Evolutionary conservation across 352 stramenopile species (phyloP), one percentile per base, ranked within the genome.

Genomic region (Globisporangium nagaii): DNA sequence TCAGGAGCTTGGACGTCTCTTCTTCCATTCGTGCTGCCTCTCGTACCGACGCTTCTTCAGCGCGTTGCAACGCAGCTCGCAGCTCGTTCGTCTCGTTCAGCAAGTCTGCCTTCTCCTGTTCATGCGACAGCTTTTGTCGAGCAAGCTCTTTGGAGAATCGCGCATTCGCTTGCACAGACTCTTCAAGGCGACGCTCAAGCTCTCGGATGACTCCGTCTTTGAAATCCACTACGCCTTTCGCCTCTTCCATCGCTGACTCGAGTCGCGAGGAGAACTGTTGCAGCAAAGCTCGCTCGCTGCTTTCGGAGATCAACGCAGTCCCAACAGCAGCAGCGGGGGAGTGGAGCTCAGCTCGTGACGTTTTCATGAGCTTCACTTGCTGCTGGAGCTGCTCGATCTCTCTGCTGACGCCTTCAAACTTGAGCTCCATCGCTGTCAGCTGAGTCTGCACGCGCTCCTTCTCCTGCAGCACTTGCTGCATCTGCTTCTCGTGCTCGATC

Each of bases 141-240:
- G 15, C n/a, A 13, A 59, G 31, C 15, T 50, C 41, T 28, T 53
- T 43, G 4, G 43, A 32, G 6, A 45, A 24, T 1, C 31, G 53
- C 10, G 42, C 25, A 24, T 41, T 52, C 5, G 41, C 35, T 3
- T 41, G 15, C 11, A n/a, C 25, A 15, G 43, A 52, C 44, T 82
- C 63, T 24, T 66, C 48, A 1, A 85, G 44, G 20, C 63, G 59
- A n/a, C 51, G 44, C 28, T 90, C 63, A 11, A 90, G 45, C 5
- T 79, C 71, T 28, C 57, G 39, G 54, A 90, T 90, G 11, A 76
- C 60, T 5, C 57, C 40, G 37, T 90, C 77, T 62, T 90, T 90
- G 42, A 75, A 76, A 25, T 72, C 71, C 9, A 90, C 81, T 22
- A 90, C 80, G 30, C 68, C 66, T 49, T 90, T 86, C 8, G 80